phyloP scores from a whole-genome alignment of 257 asterid genomes.

The Nicotiana knightiana region DNA sequence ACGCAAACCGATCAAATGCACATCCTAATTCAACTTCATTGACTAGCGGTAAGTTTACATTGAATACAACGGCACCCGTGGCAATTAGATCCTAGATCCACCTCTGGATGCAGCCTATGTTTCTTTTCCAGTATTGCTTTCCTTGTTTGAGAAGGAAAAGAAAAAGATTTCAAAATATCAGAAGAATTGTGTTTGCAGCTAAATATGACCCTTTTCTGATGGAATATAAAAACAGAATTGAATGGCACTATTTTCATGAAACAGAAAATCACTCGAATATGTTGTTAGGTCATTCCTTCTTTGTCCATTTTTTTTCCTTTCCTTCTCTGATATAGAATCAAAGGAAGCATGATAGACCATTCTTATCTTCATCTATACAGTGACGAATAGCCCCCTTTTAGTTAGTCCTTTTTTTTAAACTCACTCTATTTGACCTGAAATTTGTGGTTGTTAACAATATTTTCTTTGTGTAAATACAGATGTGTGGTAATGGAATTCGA shows the following conservation, averaged over 20 bases:
- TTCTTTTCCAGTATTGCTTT: neutral
- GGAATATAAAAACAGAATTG: neutral
- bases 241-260: neutral
- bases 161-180: neutral
- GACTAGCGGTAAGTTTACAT: no score
- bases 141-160: neutral
- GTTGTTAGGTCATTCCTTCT: neutral
- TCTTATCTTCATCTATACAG: neutral
- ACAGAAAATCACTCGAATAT: neutral
- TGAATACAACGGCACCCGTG: no score
- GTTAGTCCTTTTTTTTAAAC: neutral
- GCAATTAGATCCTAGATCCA: no score
- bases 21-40: no score
- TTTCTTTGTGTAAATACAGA: slow-evolving; percentile 27
- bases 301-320: neutral
- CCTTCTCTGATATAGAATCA: neutral
- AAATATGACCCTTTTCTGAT: neutral
- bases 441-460: neutral
- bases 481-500: slow-evolving; percentile 98
- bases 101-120: no score
- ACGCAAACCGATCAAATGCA: no score
- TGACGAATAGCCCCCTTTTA: neutral
- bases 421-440: neutral
- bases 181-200: neutral
- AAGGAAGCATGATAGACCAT: neutral